Evolutionary conservation across 192 early-diverging fungal species (phyloP), one percentile per base, ranked within the genome.

Genomic region (Backusella morwellensis): DNA sequence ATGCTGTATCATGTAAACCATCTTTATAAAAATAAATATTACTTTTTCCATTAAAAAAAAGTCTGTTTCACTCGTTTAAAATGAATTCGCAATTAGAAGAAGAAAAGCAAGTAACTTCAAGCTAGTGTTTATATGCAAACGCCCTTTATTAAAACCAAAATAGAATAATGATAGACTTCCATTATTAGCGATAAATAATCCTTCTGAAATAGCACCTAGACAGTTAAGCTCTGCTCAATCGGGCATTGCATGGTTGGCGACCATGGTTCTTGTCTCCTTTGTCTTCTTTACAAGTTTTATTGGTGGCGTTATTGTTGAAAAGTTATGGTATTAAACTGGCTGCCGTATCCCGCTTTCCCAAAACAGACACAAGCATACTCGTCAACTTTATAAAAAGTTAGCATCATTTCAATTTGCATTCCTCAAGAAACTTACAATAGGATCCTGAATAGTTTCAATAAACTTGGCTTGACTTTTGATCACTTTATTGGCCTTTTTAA

Each of bases 401-500:
- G 15, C 11, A 32, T 3, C 32, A 3, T 3, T 32, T 32, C 32
- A 3, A 32, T 2, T 32, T 32, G 32, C 32, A 32, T 32, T 32
- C 32, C 32, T 32, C 32, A 32, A 32, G 32, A 32, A 74, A 44
- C 74, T 75, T 68, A 75, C 74, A 42, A 54, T 41, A 32, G 38
- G 2, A 67, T 75, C 66, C 2, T 68, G 35, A 32, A 70, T 70
- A 0, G 52, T n/a, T 3, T 40, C n/a, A 26, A 75, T 75, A 44
- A 75, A 77, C 1, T 12, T 21, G 11, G 35, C 23, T 63, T 85
- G 84, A 17, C 19, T 23, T 21, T 32, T 41, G 15, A 84, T 78
- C 12, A 85, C 81, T 15, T 41, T 59, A 34, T 66, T 36, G 8
- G 84, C 79, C 38, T 73, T 73, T 35, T 71, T 76, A 8, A 79